phyloP scores from a whole-genome alignment of 495 filamentous ascomycete genomes.

The Alectoria sarmentosa region DNA sequence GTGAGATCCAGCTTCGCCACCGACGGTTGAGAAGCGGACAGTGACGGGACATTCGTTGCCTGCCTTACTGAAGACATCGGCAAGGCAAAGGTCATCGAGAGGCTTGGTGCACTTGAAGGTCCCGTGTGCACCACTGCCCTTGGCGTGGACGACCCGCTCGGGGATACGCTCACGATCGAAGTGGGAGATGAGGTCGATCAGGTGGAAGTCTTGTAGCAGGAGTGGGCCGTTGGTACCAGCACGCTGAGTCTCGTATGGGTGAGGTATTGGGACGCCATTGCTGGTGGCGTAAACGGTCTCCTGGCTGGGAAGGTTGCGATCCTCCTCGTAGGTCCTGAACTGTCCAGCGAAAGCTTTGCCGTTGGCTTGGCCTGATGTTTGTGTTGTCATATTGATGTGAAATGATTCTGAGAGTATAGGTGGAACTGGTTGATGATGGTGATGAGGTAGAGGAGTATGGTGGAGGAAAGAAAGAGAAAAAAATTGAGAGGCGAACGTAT shows the following conservation, averaged over 20 bases:
- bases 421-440: not conserved
- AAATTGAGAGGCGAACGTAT: conserved; percentile 3
- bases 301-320: conserved; percentile 39
- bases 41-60: conserved; percentile 62
- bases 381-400: conserved; percentile 8
- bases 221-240: conserved; percentile 53
- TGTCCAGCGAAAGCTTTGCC: conserved; percentile 6
- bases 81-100: conserved; percentile 48
- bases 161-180: conserved; percentile 63
- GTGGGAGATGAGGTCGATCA: conserved; percentile 61
- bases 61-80: conserved; percentile 52
- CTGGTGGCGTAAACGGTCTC: conserved; percentile 43
- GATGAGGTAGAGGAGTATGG: not conserved
- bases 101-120: conserved; percentile 66
- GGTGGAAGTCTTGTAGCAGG: conserved; percentile 54
- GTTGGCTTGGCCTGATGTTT: conserved; percentile 9
- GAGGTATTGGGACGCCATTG: conserved; percentile 46
- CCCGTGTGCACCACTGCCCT: conserved; percentile 73
- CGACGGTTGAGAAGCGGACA: conserved; percentile 65
- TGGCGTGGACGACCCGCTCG: conserved; percentile 73
- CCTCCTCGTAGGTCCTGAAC: conserved; percentile 36
- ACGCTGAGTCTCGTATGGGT: conserved; percentile 44
- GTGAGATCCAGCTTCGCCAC: conserved; percentile 60
- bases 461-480: not conserved
- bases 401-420: not conserved